These are phyloP conservation scores for Colletotrichum navitas DNA, from an alignment of 2,329 filamentous ascomycete species.

Conservation along the genomic window DNA sequence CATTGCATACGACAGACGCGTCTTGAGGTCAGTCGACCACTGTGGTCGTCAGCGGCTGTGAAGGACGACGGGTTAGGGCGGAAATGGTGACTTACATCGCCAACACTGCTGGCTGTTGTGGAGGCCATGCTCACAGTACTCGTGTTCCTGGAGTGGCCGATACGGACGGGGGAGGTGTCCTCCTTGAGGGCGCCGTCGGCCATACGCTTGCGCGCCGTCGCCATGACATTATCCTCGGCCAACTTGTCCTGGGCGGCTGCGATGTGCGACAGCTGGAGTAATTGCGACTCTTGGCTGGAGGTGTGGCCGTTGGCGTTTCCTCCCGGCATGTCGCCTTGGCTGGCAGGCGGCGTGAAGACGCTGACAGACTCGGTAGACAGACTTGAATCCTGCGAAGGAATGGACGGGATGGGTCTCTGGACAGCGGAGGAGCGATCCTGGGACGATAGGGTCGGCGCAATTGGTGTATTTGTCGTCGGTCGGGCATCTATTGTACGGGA, in stretches of 20 bases:
- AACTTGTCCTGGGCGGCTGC: constrained; percentile 67
- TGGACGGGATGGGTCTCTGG: constrained; percentile 43
- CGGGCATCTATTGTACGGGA: constrained; percentile 39
- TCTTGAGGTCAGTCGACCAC: constrained; percentile 83
- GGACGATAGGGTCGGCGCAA: constrained; percentile 44
- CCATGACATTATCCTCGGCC: constrained; percentile 50
- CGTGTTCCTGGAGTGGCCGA: constrained; percentile 77
- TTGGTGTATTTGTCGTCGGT: constrained; percentile 44
- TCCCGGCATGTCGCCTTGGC: constrained; percentile 43
- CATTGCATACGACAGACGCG: constrained; percentile 92
- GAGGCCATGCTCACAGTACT: constrained; percentile 75
- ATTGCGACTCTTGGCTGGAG: constrained; percentile 67
- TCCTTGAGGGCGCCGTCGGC: constrained; percentile 81
- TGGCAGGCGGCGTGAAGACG: constrained; percentile 48
- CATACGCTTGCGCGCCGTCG: constrained; percentile 75
- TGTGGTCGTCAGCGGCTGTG: constrained; percentile 52
- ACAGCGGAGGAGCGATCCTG: constrained; percentile 16
- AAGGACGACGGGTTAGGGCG: not conserved
- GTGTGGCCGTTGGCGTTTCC: constrained; percentile 52
- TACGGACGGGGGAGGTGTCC: constrained; percentile 61
- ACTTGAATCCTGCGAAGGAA: constrained; percentile 48
- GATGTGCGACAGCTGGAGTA: constrained; percentile 69
- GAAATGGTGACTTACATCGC: constrained; percentile 72
- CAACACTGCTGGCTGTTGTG: constrained; percentile 77
- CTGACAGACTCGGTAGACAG: constrained; percentile 47